Conservation (phyloP, 257 asterid genomes). For the Mentha longifolia region DNA sequence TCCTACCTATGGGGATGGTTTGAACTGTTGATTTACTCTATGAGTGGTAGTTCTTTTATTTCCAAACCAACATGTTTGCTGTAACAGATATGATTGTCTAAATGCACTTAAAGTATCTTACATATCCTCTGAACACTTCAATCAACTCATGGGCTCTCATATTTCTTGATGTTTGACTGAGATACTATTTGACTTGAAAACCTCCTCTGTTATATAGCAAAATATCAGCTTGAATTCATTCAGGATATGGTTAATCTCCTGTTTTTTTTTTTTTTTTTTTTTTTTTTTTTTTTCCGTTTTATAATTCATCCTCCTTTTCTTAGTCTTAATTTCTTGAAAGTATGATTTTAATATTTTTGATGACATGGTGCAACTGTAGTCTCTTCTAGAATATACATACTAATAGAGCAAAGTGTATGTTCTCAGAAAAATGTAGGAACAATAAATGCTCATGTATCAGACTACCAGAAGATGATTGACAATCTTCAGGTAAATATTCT, state of each 20-base stretch:
- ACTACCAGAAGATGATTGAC: slow-evolving; percentile 93
- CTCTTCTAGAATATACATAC: slow-evolving; percentile 21
- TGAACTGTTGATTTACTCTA: background rate
- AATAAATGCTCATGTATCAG: slow-evolving; percentile 77
- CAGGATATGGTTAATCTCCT: slow-evolving; percentile 14
- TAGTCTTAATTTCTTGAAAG: background rate
- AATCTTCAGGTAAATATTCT: slow-evolving; percentile 71
- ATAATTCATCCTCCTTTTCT: background rate
- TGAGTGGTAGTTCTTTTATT: background rate
- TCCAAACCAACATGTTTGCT: background rate
- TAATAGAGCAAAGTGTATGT: slow-evolving; percentile 35
- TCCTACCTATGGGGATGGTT: background rate
- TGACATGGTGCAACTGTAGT: slow-evolving; percentile 10
- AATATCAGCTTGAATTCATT: slow-evolving; percentile 14
- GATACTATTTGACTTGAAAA: slow-evolving; percentile 19
- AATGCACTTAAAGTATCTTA: background rate
- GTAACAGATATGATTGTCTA: background rate
- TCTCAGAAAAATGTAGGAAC: slow-evolving; percentile 91
- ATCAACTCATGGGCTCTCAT: slow-evolving; percentile 18
- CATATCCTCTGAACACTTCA: slow-evolving; percentile 13
- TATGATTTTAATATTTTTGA: slow-evolving; percentile 2
- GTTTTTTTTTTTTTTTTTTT: background rate
- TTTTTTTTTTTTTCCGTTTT: background rate
- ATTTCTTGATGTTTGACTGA: slow-evolving; percentile 7
- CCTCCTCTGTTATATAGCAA: slow-evolving; percentile 9